Evolutionary conservation across 2,329 filamentous ascomycete species (phyloP).

Genomic region (Emergomyces orientalis): DNA sequence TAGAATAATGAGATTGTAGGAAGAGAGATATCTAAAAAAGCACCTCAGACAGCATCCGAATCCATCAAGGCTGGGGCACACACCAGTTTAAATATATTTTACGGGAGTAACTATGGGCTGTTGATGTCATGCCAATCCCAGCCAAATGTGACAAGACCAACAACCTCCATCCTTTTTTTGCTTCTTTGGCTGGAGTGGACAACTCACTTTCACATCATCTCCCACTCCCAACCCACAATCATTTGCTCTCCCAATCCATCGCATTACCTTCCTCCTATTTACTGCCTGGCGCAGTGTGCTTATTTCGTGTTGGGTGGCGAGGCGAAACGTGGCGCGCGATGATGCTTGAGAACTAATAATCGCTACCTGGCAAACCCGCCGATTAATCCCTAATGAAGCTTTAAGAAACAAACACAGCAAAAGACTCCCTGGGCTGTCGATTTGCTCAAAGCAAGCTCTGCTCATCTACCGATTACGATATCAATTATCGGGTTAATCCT

Average conservation of each 20-base stretch:
- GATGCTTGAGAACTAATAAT: neutral
- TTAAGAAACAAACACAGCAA: neutral
- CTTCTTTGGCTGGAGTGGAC: neutral
- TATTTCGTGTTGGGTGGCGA: neutral
- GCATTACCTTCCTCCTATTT: neutral
- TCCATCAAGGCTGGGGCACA: neutral
- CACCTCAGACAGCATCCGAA: neutral
- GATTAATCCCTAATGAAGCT: conserved; percentile 3
- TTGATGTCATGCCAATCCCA: conserved; percentile 4
- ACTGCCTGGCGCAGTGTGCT: conserved; percentile 1
- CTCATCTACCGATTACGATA: neutral
- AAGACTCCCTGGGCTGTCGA: neutral
- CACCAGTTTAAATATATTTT: neutral
- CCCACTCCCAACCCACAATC: neutral
- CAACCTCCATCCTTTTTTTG: neutral
- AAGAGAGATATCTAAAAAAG: neutral
- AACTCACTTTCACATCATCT: neutral
- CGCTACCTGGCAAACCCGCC: neutral
- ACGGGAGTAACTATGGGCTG: no score
- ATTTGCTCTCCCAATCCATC: neutral
- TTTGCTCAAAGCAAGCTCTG: neutral
- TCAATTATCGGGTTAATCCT: neutral
- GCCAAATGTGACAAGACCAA: neutral
- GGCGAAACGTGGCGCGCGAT: neutral
- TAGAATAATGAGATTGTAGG: neutral